Evolutionary conservation across 2,329 filamentous ascomycete genomes (phyloP), one percentile per base, ranked within the genome.

Genomic region (Ilyonectria sp.): DNA sequence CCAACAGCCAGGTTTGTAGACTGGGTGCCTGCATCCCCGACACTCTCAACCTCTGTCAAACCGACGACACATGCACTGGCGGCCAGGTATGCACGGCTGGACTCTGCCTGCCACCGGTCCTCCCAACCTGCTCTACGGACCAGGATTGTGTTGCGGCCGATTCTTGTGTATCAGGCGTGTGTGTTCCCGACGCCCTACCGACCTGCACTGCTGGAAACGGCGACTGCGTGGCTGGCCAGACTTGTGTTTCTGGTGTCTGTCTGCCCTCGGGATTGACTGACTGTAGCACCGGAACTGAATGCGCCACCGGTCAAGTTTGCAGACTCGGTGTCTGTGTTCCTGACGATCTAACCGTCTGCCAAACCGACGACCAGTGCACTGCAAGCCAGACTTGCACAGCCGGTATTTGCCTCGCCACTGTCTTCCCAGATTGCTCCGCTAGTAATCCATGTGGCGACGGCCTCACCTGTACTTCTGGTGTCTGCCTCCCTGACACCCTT

Each of bases 261-360:
- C 57, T 65, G 6, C 63, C 63, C 9, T 31, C 31, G 3, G 33
- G 55, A 26, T 26, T 65, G 44, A 44, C 50, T 6, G 33, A 19
- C 33, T 65, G 63, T 44, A 49, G 17, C 7, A 23, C 63, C 7
- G 63, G 55, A 43, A 33, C 57, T 10, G 63, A 65, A 13, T 65
- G 63, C 3, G 35, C 10, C 31, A n/a, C 44, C 15, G 50, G 47
- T 26, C 33, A 53, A 21, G 63, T 53, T 35, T 65, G 63, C 19
- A 56, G 63, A n/a, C 57, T 65, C n/a, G 63, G 52, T 3, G 50
- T 65, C 52, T 65, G 63, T 43, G 37, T 65, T 35, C 63, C 56
- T 7, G 31, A 43, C 21, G 19, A 46, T 13, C 44, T 65, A 7
- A 29, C 33, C 11, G 26, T 55, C 10, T 65, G 63, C 29, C 23